Percentiles rank a stretch among this genome's conserved stretches.
These are phyloP conservation scores for Ceratobasidium sp. DNA, from an alignment of 1,284 basidiomycete genomes.

Conservation along the genomic window DNA sequence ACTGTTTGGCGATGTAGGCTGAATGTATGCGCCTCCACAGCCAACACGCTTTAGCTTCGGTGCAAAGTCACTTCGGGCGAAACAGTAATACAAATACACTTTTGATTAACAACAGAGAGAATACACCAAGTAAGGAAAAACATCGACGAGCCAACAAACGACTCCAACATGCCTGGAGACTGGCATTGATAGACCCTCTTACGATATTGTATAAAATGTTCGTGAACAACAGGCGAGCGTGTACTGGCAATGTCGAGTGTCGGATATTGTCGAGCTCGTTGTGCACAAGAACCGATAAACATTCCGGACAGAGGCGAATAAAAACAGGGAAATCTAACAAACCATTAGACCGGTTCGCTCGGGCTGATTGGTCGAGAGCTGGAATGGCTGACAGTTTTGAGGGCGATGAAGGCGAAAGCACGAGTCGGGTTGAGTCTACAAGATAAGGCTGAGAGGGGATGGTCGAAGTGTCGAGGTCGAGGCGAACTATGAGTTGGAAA, in stretches of 20 bases:
- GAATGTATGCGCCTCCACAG: slow-evolving; percentile 28
- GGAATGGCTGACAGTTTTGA: slow-evolving; percentile 4
- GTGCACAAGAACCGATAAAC: not conserved
- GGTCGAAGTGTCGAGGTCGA: not conserved
- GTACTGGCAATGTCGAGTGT: not conserved
- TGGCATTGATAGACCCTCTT: not conserved
- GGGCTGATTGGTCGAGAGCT: not conserved
- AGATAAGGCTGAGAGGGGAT: not conserved
- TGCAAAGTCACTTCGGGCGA: not conserved
- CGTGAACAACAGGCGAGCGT: slow-evolving; percentile 3
- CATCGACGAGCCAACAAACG: slow-evolving; percentile 17
- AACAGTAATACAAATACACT: slow-evolving; percentile 29
- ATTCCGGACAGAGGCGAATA: slow-evolving; percentile 20
- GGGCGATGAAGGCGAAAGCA: not conserved
- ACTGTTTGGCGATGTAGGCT: not conserved
- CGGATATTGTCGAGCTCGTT: not conserved
- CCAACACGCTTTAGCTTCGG: not conserved
- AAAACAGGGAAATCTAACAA: slow-evolving; percentile 32
- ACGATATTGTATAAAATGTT: slow-evolving; percentile 22
- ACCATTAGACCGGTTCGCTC: slow-evolving; percentile 5
- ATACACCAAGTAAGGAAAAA: slow-evolving; percentile 34
- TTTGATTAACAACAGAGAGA: slow-evolving; percentile 24
- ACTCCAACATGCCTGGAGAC: slow-evolving; percentile 37
- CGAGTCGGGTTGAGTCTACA: not conserved
- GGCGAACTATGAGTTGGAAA: slow-evolving; percentile 55